These are phyloP conservation scores for Globisporangium spinosum DNA, from an alignment of 352 stramenopile species.

Conservation along the genomic window DNA sequence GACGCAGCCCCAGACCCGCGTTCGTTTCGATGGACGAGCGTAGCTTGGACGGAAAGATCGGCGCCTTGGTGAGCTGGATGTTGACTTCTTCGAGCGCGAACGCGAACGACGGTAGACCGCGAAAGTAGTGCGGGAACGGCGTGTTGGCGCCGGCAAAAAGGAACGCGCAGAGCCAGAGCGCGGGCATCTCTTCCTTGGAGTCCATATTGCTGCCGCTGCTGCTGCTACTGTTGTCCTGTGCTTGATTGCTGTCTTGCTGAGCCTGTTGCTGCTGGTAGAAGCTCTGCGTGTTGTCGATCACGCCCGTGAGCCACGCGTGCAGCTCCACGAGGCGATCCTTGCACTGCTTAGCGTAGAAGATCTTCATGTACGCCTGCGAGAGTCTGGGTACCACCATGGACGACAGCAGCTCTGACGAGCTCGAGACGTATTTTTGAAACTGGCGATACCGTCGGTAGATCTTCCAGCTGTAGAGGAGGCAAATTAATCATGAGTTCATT, in stretches of 20 bases:
- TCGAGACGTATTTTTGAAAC: constrained; percentile 73
- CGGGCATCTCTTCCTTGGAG: constrained; percentile 34
- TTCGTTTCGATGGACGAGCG: constrained; percentile 53
- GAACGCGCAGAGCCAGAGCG: constrained; percentile 63
- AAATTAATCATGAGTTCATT: background rate
- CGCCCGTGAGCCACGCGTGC: constrained; percentile 55
- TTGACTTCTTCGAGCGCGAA: constrained; percentile 72
- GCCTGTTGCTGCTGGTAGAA: constrained; percentile 33
- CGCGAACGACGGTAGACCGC: constrained; percentile 65
- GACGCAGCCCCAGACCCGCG: constrained; percentile 50
- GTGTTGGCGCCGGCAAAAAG: constrained; percentile 69
- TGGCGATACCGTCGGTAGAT: constrained; percentile 84
- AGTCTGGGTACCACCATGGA: constrained; percentile 56
- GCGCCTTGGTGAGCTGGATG: constrained; percentile 43
- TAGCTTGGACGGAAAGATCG: constrained; percentile 65
- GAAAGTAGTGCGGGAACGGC: constrained; percentile 67
- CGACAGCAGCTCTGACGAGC: constrained; percentile 52
- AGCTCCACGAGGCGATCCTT: constrained; percentile 76
- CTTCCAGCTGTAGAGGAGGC: constrained; percentile 46
- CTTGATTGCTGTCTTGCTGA: background rate
- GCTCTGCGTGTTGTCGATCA: constrained; percentile 67
- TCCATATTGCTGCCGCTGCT: background rate
- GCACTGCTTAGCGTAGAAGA: constrained; percentile 77
- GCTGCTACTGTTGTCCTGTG: background rate
- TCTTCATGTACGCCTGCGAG: constrained; percentile 76